These are phyloP conservation scores for Rhodamnia argentea DNA, from an alignment of 345 rosid genomes.

Conservation along the genomic window DNA sequence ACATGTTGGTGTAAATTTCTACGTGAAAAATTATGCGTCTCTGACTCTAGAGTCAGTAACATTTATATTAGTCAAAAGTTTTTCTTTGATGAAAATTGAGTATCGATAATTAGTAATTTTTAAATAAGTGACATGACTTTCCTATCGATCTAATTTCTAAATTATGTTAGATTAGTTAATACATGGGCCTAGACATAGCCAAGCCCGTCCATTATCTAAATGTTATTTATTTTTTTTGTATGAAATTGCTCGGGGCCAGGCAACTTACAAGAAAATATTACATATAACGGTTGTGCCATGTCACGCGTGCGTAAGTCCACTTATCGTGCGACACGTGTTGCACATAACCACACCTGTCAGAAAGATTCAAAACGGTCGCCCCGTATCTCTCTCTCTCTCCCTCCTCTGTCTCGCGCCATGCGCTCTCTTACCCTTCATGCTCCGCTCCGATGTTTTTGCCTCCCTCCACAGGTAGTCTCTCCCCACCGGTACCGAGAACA, in stretches of 20 bases:
- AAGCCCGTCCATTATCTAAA: not conserved
- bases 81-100: not conserved
- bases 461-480: too few species aligned
- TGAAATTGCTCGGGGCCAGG: not conserved
- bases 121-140: not conserved
- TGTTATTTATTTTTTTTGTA: not conserved
- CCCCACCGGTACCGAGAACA: too few species aligned
- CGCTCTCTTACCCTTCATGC: too few species aligned
- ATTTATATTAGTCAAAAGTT: not conserved
- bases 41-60: not conserved
- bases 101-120: not conserved
- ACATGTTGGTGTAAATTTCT: too few species aligned
- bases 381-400: too few species aligned
- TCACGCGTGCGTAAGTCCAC: not conserved
- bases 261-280: not conserved
- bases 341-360: too few species aligned
- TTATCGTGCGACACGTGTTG: rapidly evolving
- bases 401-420: too few species aligned
- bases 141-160: not conserved
- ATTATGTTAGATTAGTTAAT: not conserved
- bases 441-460: too few species aligned
- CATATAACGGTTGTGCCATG: rapidly evolving
- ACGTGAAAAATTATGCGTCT: not conserved
- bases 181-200: not conserved
- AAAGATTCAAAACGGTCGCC: too few species aligned